Evolutionary conservation across 768 basidiomycete species (phyloP), one percentile per base, ranked within the genome.

Genomic region (Phylloporus sp.): DNA sequence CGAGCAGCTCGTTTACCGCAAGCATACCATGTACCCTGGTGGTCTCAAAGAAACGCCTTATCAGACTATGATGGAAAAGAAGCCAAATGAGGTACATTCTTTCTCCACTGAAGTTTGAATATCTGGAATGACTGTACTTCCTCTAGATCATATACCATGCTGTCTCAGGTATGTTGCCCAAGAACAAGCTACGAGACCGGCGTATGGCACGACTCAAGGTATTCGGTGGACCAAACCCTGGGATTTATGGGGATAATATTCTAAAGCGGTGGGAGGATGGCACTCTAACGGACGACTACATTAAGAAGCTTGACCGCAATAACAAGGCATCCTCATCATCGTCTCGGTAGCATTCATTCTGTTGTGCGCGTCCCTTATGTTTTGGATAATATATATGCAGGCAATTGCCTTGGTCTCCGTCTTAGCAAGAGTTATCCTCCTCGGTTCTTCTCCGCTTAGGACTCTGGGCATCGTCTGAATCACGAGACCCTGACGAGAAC

Each of bases 91-190:
- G 77, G 95, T 94, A 59, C 63, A 85, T 72, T 16, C 18, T 26
- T 40, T 29, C 34, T 42, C 52, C 28, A 26, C 35, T 20, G 45
- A 49, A 3, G 27, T 34, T 49, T 27, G 26, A 28, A 18, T 28
- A 20, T 13, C 1, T 50, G 18, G n/a, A 45, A 23, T 29, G 4
- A 18, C 13, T n/a, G 5, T 42, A 16, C 38, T 31, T 34, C 45
- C 28, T 18, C 13, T 65, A 99, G 97, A 91, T 98, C 59, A 92
- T 99, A 52, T 85, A 92, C 12, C 83, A 91, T 58, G 97, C 97
- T 4, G 97, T 99, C 5, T 89, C 95, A 11, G 92, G 95, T 61
- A 99, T 99, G 97, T 77, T 99, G 49, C 97, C 95, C 29, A 99
- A 98, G 73, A 99, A 99, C 76, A 95, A 88, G 57, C 82, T 97